Evolutionary conservation across 2,329 filamentous ascomycete genomes (phyloP), one percentile per base, ranked within the genome.

Genomic region (Fusarium sp.): DNA sequence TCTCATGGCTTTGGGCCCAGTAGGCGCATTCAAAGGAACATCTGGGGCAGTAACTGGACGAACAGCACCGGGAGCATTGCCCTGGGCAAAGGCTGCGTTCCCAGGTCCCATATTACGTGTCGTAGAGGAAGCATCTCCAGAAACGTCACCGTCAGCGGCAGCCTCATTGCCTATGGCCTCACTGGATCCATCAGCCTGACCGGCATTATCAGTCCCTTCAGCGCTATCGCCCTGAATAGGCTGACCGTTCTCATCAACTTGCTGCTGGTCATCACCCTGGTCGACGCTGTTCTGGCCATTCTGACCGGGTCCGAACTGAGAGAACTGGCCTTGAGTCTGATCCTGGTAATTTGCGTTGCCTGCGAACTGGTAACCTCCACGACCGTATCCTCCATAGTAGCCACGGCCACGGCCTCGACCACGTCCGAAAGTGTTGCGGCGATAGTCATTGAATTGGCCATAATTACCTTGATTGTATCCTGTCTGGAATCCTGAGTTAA

Each of bases 1-100:
- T 68, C 95, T 88, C 93, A 98, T 97, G 20, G 96, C 96, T 80
- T 96, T 94, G 47, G 96, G 96, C 12, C 94, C 96, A 56, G 92
- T 97, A 28, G 96, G 96, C 28, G 96, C 96, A 81, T 86, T 93
- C 81, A 89, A 79, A 43, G 89, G 89, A 52, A 81, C 79, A 73
- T 82, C 75, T 54, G 79, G 63, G 61, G 72, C 76, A 42, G 79
- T 60, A 61, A 76, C 75, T 50, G 76, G 77, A 67, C 77, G 79
- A 62, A 79, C 75, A 38, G 70, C 63, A 44, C 70, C 72, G 15
- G 69, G 44, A 28, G 68, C 68, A 61, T 68, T 75, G 48, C 63
- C 66, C 43, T 71, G 72, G 18, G 61, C 57, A 39, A 54, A 35
- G 42, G 59, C 60, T 53, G 20, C 28, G 49, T 44, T 53, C 26